A percentile compares a stretch with the other conserved stretches of the same genome.
Conservation (phyloP, 805 yeast genomes). For the Cyberlindnera euphorbiae region DNA sequence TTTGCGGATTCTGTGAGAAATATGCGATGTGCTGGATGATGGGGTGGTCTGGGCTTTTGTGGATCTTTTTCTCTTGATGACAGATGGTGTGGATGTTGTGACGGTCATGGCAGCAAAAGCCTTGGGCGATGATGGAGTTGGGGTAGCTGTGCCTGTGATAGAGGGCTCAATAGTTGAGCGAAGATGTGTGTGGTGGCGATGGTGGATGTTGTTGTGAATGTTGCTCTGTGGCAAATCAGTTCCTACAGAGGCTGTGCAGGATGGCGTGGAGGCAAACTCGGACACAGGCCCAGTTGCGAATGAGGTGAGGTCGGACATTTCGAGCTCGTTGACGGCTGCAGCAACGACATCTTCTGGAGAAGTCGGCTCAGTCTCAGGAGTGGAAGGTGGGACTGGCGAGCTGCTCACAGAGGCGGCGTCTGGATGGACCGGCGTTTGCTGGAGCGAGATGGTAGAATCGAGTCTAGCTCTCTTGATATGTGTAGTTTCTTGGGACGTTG, state of each 20-base stretch:
- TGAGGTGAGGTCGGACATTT: conserved; percentile 8
- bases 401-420: conserved; percentile 12
- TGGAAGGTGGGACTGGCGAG: conserved; percentile 11
- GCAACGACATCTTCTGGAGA: conserved; percentile 10
- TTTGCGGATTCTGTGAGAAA: conserved; percentile 19
- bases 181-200: conserved; percentile 4
- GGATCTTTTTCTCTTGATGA: conserved; percentile 8
- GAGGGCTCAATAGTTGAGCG: conserved; percentile 4
- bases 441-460: conserved; percentile 19
- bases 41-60: not conserved
- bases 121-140: conserved; percentile 10
- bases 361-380: not conserved
- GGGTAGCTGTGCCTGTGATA: conserved; percentile 6
- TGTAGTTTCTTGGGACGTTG: conserved; percentile 15
- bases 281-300: conserved; percentile 7
- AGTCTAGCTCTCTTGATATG: conserved; percentile 31
- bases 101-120: not conserved
- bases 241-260: no score
- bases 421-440: conserved; percentile 6
- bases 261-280: conserved; percentile 15
- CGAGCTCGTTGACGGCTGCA: conserved; percentile 12
- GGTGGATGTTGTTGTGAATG: not conserved
- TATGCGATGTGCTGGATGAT: not conserved
- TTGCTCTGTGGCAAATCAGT: conserved; percentile 1
- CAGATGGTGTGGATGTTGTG: conserved; percentile 5